phyloP scores from a whole-genome alignment of 495 filamentous ascomycete genomes.

The Aspergillus homomorphus region DNA sequence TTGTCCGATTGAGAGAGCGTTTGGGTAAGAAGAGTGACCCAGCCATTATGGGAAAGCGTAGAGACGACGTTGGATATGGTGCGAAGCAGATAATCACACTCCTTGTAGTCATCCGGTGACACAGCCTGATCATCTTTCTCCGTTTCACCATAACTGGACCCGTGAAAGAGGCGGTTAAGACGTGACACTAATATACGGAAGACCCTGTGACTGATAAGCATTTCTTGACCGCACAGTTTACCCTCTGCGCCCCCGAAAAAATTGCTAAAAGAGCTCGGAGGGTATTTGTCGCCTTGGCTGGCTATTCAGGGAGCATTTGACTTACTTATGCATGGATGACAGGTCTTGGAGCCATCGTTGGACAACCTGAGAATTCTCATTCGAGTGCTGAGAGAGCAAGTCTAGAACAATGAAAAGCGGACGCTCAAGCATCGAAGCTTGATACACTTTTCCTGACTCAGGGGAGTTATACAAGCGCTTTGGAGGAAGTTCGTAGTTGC shows the following conservation, averaged over 20 bases:
- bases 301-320: not conserved
- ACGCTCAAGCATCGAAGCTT: constrained; percentile 67
- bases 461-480: constrained; percentile 46
- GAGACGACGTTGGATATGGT: constrained; percentile 68
- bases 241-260: no score
- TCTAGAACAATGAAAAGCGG: constrained; percentile 84
- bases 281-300: not conserved
- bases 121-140: constrained; percentile 22
- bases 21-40: constrained; percentile 39
- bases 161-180: constrained; percentile 37
- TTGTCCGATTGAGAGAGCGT: constrained; percentile 32
- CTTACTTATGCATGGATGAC: constrained; percentile 46
- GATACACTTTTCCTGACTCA: constrained; percentile 35
- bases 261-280: not conserved
- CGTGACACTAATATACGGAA: constrained; percentile 39
- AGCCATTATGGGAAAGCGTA: constrained; percentile 42
- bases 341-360: constrained; percentile 80
- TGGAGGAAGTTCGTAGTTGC: constrained; percentile 52
- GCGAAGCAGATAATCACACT: constrained; percentile 75
- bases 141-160: constrained; percentile 19
- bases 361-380: constrained; percentile 70
- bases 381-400: constrained; percentile 66
- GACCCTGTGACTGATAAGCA: constrained; percentile 31
- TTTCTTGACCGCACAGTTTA: constrained; percentile 2
- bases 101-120: constrained; percentile 61